A percentile compares a stretch with the other conserved stretches of the same genome.
Conservation (phyloP, 768 basidiomycete species). For the Solioccasus polychromus region DNA sequence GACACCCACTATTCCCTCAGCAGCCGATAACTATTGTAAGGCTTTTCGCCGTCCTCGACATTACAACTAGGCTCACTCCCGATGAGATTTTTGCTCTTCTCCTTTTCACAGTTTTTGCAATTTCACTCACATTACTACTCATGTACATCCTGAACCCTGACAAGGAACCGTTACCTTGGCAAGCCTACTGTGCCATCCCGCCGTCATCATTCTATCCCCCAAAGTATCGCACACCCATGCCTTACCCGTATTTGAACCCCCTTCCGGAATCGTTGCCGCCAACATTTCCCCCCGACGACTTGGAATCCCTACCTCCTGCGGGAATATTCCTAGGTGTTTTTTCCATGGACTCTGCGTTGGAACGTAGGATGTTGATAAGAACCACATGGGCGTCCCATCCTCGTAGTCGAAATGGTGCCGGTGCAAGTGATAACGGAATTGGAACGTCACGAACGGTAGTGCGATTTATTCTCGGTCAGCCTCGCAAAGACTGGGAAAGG, state of each 20-base stretch:
- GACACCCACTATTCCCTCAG: slow-evolving; percentile 75
- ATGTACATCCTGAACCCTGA: slow-evolving; percentile 95
- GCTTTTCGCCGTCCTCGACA: slow-evolving; percentile 8
- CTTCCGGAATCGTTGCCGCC: slow-evolving; percentile 26
- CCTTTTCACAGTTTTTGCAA: slow-evolving; percentile 75
- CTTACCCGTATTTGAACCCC: slow-evolving; percentile 38
- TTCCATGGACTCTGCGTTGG: slow-evolving; percentile 79
- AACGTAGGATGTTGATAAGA: slow-evolving; percentile 83
- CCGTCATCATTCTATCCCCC: slow-evolving; percentile 44
- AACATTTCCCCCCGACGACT: slow-evolving; percentile 68
- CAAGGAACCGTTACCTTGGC: slow-evolving; percentile 92
- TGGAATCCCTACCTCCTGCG: slow-evolving; percentile 76
- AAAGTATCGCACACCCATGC: slow-evolving; percentile 40
- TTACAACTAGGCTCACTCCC: slow-evolving; percentile 20
- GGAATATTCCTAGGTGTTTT: slow-evolving; percentile 90
- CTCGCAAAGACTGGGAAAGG: slow-evolving; percentile 74
- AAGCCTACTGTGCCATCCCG: slow-evolving; percentile 83
- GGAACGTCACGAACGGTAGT: slow-evolving; percentile 84
- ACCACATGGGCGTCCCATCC: slow-evolving; percentile 87
- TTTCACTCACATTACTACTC: slow-evolving; percentile 80
- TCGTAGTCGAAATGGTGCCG: slow-evolving; percentile 73
- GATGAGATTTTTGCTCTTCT: slow-evolving; percentile 65
- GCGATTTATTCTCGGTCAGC: slow-evolving; percentile 86
- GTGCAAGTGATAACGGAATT: slow-evolving; percentile 59
- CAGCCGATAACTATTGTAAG: slow-evolving; percentile 81